phyloP scores from a whole-genome alignment of 768 basidiomycete species.

The Boletus vermiculosoides region DNA sequence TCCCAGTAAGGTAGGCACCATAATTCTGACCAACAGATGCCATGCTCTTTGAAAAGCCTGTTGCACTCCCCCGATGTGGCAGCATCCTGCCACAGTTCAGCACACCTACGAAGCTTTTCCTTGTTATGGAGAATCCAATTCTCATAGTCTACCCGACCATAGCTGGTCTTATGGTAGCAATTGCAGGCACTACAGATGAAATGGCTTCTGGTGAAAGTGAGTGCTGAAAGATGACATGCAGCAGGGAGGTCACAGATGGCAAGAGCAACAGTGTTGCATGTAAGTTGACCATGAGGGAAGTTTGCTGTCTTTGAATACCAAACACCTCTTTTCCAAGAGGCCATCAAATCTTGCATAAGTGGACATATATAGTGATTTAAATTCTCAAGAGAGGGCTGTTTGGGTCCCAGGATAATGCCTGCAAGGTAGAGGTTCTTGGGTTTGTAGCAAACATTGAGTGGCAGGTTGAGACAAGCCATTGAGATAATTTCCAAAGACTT shows the following conservation, averaged over 20 bases:
- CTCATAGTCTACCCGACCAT: constrained; percentile 3
- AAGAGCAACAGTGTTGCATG: constrained; percentile 27
- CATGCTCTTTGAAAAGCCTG: constrained; percentile 13
- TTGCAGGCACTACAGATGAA: constrained; percentile 33
- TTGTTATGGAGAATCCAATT: constrained; percentile 18
- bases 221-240: constrained; percentile 24
- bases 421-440: constrained; percentile 40
- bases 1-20: constrained; percentile 30
- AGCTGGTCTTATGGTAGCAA: constrained; percentile 17
- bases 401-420: constrained; percentile 38
- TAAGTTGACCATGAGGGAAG: constrained; percentile 15
- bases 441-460: constrained; percentile 33
- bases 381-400: constrained; percentile 31
- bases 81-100: constrained; percentile 19
- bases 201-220: constrained; percentile 20
- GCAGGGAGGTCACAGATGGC: constrained; percentile 39
- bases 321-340: constrained; percentile 33
- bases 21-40: constrained; percentile 21
- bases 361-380: constrained; percentile 37
- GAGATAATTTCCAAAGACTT: constrained; percentile 19
- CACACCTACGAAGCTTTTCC: not conserved
- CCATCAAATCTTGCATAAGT: constrained; percentile 34
- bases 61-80: not conserved
- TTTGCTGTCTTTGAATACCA: constrained; percentile 17
- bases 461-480: constrained; percentile 32